Percentiles rank a stretch among this genome's conserved stretches.
Conservation (phyloP, 768 basidiomycete species). For the Cystofilobasidium ferigula region DNA sequence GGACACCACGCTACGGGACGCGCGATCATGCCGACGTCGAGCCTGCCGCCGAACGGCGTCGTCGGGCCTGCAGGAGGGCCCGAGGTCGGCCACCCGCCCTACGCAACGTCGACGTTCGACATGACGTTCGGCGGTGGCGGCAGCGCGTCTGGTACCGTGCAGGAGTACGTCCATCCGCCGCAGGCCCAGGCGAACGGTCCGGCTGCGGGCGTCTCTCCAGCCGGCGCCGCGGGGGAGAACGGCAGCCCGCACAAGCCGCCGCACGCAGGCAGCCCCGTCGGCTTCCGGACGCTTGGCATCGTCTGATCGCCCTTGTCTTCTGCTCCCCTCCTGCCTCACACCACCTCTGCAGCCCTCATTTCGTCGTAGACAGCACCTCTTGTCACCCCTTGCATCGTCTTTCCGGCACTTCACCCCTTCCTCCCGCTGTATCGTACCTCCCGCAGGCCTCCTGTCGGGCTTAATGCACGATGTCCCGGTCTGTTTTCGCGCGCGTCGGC, state of each 20-base stretch:
- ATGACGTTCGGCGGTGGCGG: conserved; percentile 2
- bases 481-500: too few species aligned
- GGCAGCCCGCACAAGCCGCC: neutral
- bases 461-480: too few species aligned
- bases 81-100: neutral
- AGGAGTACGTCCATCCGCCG: neutral
- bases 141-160: neutral
- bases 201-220: too few species aligned
- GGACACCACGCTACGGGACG: neutral
- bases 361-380: too few species aligned
- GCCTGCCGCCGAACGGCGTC: neutral
- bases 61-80: neutral
- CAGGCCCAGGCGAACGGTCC: neutral
- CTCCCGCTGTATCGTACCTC: too few species aligned
- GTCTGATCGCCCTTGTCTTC: neutral
- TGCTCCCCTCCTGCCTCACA: neutral
- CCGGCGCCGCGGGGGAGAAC: too few species aligned
- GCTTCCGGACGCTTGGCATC: conserved; percentile 3
- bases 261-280: neutral
- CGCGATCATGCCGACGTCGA: neutral
- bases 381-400: too few species aligned
- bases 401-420: too few species aligned
- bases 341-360: neutral
- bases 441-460: too few species aligned
- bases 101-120: conserved; percentile 2